These are phyloP conservation scores for Conidiobolus incongruus DNA, from an alignment of 371 early-diverging fungal genomes.

Conservation along the genomic window DNA sequence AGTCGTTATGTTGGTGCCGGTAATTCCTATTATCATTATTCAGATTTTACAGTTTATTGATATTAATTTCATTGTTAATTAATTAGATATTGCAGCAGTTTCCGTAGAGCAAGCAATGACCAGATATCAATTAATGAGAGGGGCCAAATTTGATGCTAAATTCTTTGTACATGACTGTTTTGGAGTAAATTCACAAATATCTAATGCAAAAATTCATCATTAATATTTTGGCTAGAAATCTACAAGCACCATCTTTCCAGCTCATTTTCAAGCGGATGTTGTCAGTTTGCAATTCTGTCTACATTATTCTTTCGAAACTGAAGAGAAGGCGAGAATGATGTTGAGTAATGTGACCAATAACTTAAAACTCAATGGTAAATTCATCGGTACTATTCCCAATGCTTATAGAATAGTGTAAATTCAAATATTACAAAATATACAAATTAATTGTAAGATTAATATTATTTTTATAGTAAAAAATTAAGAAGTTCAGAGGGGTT, in stretches of 20 bases:
- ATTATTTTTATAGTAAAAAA: constrained; percentile 14
- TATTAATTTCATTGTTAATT: constrained; percentile 2
- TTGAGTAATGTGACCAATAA: constrained; percentile 59
- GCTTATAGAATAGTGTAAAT: constrained; percentile 73
- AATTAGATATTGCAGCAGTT: constrained; percentile 76
- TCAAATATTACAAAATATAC: not conserved
- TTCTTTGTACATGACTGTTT: constrained; percentile 73
- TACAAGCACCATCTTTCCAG: not conserved
- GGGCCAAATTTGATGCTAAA: constrained; percentile 31
- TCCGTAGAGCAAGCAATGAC: constrained; percentile 76
- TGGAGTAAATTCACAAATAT: constrained; percentile 19
- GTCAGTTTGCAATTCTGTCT: constrained; percentile 93
- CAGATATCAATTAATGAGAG: constrained; percentile 34
- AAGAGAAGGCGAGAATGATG: constrained; percentile 52
- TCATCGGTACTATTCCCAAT: constrained; percentile 91
- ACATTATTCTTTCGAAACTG: constrained; percentile 92
- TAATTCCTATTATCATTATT: constrained; percentile 7
- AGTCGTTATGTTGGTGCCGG: constrained; percentile 45
- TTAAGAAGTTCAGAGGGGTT: constrained; percentile 15
- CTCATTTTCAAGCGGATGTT: constrained; percentile 23
- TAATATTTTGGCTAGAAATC: not conserved
- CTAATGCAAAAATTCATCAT: not conserved
- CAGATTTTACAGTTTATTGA: not conserved
- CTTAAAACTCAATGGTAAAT: constrained; percentile 61
- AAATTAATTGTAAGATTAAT: not conserved